Evolutionary conservation across 306 rosid species (phyloP).

Genomic region (Castanea mollissima): DNA sequence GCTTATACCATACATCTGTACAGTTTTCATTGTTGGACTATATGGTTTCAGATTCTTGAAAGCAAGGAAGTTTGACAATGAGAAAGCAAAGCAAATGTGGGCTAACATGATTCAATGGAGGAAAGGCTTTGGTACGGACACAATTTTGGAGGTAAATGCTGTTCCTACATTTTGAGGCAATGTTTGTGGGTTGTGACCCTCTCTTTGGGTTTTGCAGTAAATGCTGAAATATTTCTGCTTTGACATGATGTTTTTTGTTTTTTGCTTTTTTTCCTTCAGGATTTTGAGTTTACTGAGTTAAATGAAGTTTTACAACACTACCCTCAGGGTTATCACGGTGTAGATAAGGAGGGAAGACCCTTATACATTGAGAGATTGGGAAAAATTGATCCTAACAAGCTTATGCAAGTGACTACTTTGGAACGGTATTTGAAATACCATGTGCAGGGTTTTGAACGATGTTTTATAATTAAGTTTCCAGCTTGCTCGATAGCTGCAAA

Average conservation of each 20-base stretch:
- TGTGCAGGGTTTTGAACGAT: slow-evolving; percentile 80
- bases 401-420: slow-evolving; percentile 74
- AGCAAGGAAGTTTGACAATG: slow-evolving; percentile 93
- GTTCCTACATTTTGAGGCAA: background rate
- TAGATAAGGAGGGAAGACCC: slow-evolving; percentile 91
- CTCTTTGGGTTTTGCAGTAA: background rate
- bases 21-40: slow-evolving; percentile 4
- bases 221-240: background rate
- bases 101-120: slow-evolving; percentile 92
- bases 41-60: slow-evolving; percentile 66
- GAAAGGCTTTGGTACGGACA: slow-evolving; percentile 76
- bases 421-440: slow-evolving; percentile 82
- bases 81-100: slow-evolving; percentile 92
- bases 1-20: background rate
- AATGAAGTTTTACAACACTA: slow-evolving; percentile 70
- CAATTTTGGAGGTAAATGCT: slow-evolving; percentile 66
- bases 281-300: slow-evolving; percentile 73
- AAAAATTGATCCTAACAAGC: slow-evolving; percentile 74
- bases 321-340: slow-evolving; percentile 92
- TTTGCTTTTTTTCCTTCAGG: slow-evolving; percentile 39
- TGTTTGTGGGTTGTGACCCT: background rate
- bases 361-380: slow-evolving; percentile 86
- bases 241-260: background rate
- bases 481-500: slow-evolving; percentile 93
- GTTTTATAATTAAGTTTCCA: slow-evolving; percentile 81